Conservation (phyloP, 2,329 filamentous ascomycete species). For the Ophiosphaerella narmari region DNA sequence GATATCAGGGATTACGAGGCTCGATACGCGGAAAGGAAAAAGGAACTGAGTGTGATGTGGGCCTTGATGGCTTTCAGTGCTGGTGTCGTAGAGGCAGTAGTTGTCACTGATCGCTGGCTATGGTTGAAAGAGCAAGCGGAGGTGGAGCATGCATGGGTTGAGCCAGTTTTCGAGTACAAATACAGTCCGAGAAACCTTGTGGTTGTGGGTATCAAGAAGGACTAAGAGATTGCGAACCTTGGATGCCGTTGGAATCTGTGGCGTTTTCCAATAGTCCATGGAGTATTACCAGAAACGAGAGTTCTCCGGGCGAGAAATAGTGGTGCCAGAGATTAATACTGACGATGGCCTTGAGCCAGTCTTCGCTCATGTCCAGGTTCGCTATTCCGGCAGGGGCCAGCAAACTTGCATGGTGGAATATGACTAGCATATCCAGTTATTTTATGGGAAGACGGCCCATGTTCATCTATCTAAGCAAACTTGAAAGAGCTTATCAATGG, state of each 20-base stretch:
- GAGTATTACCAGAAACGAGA: too few relatives aligned
- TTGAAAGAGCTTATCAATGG: too few relatives aligned
- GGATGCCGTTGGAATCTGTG: neutral
- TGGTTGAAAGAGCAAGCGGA: constrained; percentile 79
- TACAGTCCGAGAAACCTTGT: constrained; percentile 89
- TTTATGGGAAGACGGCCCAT: too few relatives aligned
- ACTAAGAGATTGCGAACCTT: neutral
- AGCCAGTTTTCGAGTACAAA: constrained; percentile 87
- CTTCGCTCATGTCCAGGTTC: too few relatives aligned
- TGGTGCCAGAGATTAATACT: too few relatives aligned
- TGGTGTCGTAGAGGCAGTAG: constrained; percentile 82
- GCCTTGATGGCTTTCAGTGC: constrained; percentile 96
- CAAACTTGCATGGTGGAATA: too few relatives aligned
- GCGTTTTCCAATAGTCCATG: too few relatives aligned
- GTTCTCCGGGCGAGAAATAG: too few relatives aligned
- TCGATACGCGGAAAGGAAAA: constrained; percentile 68
- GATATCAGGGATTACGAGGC: constrained; percentile 74
- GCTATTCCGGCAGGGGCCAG: too few relatives aligned
- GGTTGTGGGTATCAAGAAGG: constrained; percentile 83
- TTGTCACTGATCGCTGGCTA: constrained; percentile 88
- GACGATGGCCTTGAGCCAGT: too few relatives aligned
- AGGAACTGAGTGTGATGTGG: constrained; percentile 87
- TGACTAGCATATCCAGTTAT: too few relatives aligned
- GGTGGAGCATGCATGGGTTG: constrained; percentile 80
- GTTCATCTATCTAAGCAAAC: too few relatives aligned